Base-by-base conservation (phyloP, 2,329 filamentous ascomycete species). In the Golovinomyces cichoracearum region DNA sequence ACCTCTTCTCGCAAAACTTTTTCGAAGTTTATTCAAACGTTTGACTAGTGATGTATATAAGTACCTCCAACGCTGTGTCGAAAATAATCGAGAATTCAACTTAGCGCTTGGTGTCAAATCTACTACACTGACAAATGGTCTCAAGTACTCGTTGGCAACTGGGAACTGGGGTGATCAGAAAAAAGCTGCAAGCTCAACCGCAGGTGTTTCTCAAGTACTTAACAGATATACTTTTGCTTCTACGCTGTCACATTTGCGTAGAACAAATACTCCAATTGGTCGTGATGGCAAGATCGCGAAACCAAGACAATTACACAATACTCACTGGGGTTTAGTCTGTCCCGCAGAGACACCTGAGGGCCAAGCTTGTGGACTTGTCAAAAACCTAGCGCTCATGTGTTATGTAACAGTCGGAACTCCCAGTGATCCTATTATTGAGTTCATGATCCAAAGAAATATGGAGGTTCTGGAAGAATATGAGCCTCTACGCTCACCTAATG, bases 101-200 rank as follows among this genome's bases (percentile, higher is more conserved):
- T 68, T 95, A 38, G 83, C 83, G 13, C 74, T 93, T 50, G 90
- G 85, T 56, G 80, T 95, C 59, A 95, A 94, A 67, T 78, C 81
- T 21, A 80, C 78, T 53, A 93, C 90, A 19, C 72, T 98, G 55
- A 93, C 86, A 19, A 92, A 90, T 60, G 90, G 88, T 46, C 67
- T 98, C 55, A 93, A 94, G 62, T 98, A 98, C 65, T 94, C 90
- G 48, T 70, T 98, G 53, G 88, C 90, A 23, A 98, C 90, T 13
- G 90, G 90, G 55, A 98, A 98, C 65, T 98, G 90, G 92, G 92
- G 90, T 60, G 90, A 98, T 56, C 90, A 98, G 68, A 98, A 95
- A 73, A 98, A 95, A 69, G 86, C 90, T 19, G 82, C 83, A 57
- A 88, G 80, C 57, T 83, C 86, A 1, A 95, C 92, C 54, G 90